Evolutionary conservation across 768 basidiomycete genomes (phyloP).

Genomic region (Calocybe indica): DNA sequence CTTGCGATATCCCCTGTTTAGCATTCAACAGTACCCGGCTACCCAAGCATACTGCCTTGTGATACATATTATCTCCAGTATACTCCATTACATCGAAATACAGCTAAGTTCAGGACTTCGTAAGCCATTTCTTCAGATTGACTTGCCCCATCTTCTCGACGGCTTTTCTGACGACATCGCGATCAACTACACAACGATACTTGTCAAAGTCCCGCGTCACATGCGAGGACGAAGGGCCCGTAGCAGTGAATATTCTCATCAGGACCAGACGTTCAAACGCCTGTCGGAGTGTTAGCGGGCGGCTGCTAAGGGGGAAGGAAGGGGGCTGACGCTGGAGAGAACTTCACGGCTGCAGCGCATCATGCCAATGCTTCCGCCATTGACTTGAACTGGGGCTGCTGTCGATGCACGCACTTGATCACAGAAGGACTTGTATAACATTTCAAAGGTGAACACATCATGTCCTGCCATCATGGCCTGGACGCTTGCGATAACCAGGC

Average conservation of each 20-base stretch:
- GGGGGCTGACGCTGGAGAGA: slow-evolving; percentile 53
- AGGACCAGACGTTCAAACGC: slow-evolving; percentile 69
- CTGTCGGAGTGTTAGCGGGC: slow-evolving; percentile 29
- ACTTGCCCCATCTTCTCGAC: slow-evolving; percentile 63
- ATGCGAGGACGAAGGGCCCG: slow-evolving; percentile 39
- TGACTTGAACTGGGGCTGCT: slow-evolving; percentile 69
- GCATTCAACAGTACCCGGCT: too few relatives aligned
- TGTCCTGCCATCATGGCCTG: slow-evolving; percentile 77
- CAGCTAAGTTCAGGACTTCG: slow-evolving; percentile 34
- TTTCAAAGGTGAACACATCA: slow-evolving; percentile 82
- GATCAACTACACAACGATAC: slow-evolving; percentile 61
- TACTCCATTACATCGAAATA: slow-evolving; percentile 11
- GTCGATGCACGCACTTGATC: slow-evolving; percentile 67
- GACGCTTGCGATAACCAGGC: slow-evolving; percentile 79
- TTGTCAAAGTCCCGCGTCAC: slow-evolving; percentile 67
- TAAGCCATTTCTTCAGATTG: slow-evolving; percentile 75
- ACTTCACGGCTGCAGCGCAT: slow-evolving; percentile 58
- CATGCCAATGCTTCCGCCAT: slow-evolving; percentile 75
- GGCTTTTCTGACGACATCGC: slow-evolving; percentile 61
- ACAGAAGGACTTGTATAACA: slow-evolving; percentile 77
- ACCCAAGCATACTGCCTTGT: too few relatives aligned
- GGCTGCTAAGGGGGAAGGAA: neutral
- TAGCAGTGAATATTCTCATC: slow-evolving; percentile 49
- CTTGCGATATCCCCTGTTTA: too few relatives aligned
- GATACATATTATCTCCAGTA: neutral